Conservation (phyloP, 192 early-diverging fungal species). For the Gonapodya prolifera region DNA sequence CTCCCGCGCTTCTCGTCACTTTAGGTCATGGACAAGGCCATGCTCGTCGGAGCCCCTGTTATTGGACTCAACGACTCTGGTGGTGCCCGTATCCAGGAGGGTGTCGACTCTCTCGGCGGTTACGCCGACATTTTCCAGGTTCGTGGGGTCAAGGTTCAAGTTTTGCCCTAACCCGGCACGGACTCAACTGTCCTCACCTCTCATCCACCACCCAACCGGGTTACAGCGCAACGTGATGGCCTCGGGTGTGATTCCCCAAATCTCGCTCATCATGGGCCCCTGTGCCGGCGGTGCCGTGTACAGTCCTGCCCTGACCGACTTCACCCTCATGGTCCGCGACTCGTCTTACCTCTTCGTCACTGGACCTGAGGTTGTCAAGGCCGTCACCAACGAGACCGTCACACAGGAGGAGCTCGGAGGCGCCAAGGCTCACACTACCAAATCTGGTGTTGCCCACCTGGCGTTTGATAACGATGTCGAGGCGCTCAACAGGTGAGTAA, state of each 20-base stretch:
- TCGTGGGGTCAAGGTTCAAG: neutral
- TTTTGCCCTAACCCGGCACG: neutral
- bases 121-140: conserved; percentile 91
- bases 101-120: conserved; percentile 88
- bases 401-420: conserved; percentile 93
- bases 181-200: too few species aligned
- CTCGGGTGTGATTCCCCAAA: conserved; percentile 88
- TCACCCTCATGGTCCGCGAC: conserved; percentile 93
- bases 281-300: conserved; percentile 97
- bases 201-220: too few species aligned
- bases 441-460: conserved; percentile 83
- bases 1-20: neutral
- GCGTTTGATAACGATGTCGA: conserved; percentile 92
- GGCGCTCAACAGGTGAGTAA: conserved; percentile 52
- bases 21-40: conserved; percentile 73
- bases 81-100: conserved; percentile 95
- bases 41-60: conserved; percentile 85
- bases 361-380: conserved; percentile 92
- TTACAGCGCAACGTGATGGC: conserved; percentile 74
- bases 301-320: conserved; percentile 92
- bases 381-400: conserved; percentile 86
- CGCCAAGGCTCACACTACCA: conserved; percentile 73
- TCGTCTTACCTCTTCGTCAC: conserved; percentile 95
- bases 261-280: conserved; percentile 95
- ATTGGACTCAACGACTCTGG: conserved; percentile 95